Evolutionary conservation across 371 early-diverging fungal genomes (phyloP).

Genomic region (Lichtheimia ornata): DNA sequence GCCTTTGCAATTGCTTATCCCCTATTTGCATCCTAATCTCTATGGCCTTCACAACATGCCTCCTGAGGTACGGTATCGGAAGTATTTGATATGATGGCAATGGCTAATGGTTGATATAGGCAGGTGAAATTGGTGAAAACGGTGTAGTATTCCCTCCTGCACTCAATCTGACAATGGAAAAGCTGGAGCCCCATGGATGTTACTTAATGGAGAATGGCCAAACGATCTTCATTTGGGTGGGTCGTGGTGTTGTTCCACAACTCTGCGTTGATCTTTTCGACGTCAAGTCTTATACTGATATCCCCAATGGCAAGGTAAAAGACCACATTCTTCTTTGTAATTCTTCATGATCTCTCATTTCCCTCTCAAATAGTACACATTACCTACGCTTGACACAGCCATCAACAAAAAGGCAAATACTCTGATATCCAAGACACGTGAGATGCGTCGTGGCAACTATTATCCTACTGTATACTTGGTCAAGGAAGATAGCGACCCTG

Average conservation of each 20-base stretch:
- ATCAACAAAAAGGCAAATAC: conserved; percentile 59
- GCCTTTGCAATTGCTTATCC: conserved; percentile 77
- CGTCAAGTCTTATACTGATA: conserved; percentile 56
- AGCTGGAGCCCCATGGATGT: conserved; percentile 80
- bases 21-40: conserved; percentile 74
- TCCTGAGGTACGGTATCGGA: conserved; percentile 39
- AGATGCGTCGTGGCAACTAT: conserved; percentile 60
- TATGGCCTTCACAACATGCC: conserved; percentile 86
- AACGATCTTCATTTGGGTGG: conserved; percentile 88
- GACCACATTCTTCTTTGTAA: not conserved
- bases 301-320: conserved; percentile 63
- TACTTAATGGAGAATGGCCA: conserved; percentile 84
- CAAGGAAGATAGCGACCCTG: conserved; percentile 91
- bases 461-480: conserved; percentile 74
- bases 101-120: conserved; percentile 22
- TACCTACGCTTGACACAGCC: conserved; percentile 60
- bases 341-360: not conserved
- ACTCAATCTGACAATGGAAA: conserved; percentile 83
- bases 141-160: conserved; percentile 72
- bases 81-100: too few species aligned
- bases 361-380: conserved; percentile 17
- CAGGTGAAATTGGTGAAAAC: conserved; percentile 56
- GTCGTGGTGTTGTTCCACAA: conserved; percentile 76
- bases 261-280: conserved; percentile 72
- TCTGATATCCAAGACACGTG: conserved; percentile 58